Evolutionary conservation across 164 flowering plant genomes (phyloP), one percentile per base, ranked within the genome.

Genomic region (Pachysandra terminalis): DNA sequence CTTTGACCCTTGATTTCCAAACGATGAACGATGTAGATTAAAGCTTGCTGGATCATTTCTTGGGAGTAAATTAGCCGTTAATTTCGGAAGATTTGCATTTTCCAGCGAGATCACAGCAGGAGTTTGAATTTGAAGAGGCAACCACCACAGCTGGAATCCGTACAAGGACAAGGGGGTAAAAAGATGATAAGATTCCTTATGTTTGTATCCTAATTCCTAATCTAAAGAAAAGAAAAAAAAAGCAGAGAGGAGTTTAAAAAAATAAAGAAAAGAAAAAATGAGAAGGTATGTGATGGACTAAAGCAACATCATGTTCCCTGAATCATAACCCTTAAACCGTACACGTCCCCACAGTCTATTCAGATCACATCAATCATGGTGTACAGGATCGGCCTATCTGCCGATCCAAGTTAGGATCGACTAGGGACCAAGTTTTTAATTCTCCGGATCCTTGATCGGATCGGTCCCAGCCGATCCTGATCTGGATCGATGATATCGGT

Each of bases 111-210:
- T 58, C 67, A 70, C 67, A 55, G 54, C 63, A 52, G 8, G 58
- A 49, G 19, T 14, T 16, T 27, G 45, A 19, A 19, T 19, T 5
- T 15, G 28, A 5, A 65, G 17, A 59, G 51, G 51, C 41, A 52
- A 61, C 71, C 64, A 69, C 64, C 68, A 80, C 86, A 83, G 91
- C 87, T 87, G 87, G 87, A 82, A 73, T 74, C 74, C 70, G 83
- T 77, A 78, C 75, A 67, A 81, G 82, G 85, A 87, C 88, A 84
- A 85, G 77, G 61, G 71, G 77, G 84, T 81, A 81, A 79, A 78
- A 75, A 53, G 74, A 75, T 75, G 80, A 79, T 77, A 77, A 85
- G 90, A 87, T 84, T 86, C 88, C 85, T 71, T 78, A 56, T 80
- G 85, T 75, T 80, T 55, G 67, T 13, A 65, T 62, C 51, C 3